Percentiles rank a stretch among this genome's conserved stretches.
phyloP scores from a whole-genome alignment of 805 yeast genomes.

The Wickerhamiella qilinensis region DNA sequence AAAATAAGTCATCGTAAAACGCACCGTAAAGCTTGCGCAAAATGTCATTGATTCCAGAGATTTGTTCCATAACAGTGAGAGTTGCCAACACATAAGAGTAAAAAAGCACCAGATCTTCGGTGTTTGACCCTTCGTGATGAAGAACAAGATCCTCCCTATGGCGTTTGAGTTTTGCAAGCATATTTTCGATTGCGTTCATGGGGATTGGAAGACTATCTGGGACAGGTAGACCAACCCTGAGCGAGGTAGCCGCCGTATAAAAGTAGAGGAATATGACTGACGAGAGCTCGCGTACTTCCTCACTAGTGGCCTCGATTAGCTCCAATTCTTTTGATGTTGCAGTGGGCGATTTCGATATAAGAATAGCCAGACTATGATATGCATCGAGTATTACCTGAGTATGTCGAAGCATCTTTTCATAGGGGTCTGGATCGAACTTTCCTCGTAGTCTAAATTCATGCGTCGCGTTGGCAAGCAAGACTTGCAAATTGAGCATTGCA shows the following conservation, averaged over 20 bases:
- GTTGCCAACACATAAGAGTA: constrained; percentile 65
- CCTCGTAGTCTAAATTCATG: constrained; percentile 64
- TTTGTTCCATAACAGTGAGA: constrained; percentile 45
- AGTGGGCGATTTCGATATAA: constrained; percentile 45
- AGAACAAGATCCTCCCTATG: constrained; percentile 24
- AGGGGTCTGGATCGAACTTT: constrained; percentile 40
- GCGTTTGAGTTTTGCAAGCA: constrained; percentile 48
- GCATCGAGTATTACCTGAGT: constrained; percentile 60
- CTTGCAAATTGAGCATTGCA: constrained; percentile 43
- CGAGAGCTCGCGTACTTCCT: constrained; percentile 52
- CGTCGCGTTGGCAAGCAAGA: constrained; percentile 52
- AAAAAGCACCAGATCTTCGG: constrained; percentile 62
- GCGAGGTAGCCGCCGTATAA: constrained; percentile 47
- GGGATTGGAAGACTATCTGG: constrained; percentile 68
- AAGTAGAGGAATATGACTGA: constrained; percentile 58
- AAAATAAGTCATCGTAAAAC: constrained; percentile 45
- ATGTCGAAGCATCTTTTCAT: constrained; percentile 32
- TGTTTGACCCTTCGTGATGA: constrained; percentile 21
- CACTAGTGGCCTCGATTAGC: constrained; percentile 32
- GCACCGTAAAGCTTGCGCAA: constrained; percentile 49
- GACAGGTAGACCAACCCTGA: constrained; percentile 58
- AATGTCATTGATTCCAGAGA: constrained; percentile 38
- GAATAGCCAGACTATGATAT: constrained; percentile 53
- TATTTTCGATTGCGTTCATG: constrained; percentile 53
- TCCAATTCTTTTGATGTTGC: constrained; percentile 37